phyloP scores from a whole-genome alignment of 345 rosid genomes.

The Lepidium africanum region DNA sequence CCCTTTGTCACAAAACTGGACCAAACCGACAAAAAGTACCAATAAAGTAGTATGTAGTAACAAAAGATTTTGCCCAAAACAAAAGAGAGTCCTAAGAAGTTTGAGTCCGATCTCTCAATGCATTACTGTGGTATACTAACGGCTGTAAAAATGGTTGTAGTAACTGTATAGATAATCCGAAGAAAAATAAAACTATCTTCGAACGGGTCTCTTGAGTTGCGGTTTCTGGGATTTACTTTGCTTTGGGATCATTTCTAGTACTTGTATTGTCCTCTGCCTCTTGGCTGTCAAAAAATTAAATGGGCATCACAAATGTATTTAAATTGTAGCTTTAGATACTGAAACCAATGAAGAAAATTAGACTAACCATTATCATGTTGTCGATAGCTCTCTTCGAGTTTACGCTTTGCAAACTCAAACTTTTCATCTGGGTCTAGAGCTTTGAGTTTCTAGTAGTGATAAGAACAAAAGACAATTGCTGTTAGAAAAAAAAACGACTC shows the following conservation, averaged over 20 bases:
- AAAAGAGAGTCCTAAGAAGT: slow-evolving; percentile 1
- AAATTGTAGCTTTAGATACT: background rate
- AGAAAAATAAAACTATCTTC: slow-evolving; percentile 30
- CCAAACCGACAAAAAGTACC: background rate
- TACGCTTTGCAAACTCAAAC: slow-evolving; percentile 79
- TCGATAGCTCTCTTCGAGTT: slow-evolving; percentile 80
- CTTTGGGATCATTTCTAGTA: slow-evolving; percentile 82
- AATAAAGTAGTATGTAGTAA: background rate
- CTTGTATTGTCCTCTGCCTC: slow-evolving; percentile 75
- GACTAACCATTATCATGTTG: slow-evolving; percentile 64
- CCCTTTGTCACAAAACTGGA: slow-evolving; percentile 5
- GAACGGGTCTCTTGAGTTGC: slow-evolving; percentile 36
- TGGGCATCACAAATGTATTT: background rate
- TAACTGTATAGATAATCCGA: background rate
- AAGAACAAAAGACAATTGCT: slow-evolving; percentile 7
- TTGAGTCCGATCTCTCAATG: slow-evolving; percentile 3
- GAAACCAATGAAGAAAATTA: background rate
- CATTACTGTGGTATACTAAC: background rate
- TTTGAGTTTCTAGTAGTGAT: slow-evolving; percentile 32
- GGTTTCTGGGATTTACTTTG: slow-evolving; percentile 41
- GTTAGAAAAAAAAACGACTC: slow-evolving; percentile 18
- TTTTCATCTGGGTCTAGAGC: slow-evolving; percentile 41
- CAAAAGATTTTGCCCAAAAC: slow-evolving; percentile 1
- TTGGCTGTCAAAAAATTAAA: slow-evolving; percentile 62
- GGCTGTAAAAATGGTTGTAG: background rate